phyloP scores from a whole-genome alignment of 495 filamentous ascomycete species.

The Aspergillus cavernicola region DNA sequence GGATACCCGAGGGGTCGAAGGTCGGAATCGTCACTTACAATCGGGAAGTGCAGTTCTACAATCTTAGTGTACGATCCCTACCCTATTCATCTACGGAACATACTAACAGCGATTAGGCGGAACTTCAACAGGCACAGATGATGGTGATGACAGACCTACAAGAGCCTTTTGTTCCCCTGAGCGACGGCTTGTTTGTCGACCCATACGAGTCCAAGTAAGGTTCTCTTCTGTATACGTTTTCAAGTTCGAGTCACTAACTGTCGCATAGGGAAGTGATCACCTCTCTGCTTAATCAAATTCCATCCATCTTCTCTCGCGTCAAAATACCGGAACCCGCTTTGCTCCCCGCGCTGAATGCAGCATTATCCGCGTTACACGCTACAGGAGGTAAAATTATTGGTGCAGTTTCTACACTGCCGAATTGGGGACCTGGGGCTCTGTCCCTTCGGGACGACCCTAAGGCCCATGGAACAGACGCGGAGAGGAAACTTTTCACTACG shows the following conservation, averaged over 20 bases:
- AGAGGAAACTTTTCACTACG: constrained; percentile 87
- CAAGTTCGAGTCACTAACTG: neutral
- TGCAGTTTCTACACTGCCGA: constrained; percentile 77
- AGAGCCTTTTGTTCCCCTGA: constrained; percentile 92
- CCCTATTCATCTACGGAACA: constrained; percentile 9
- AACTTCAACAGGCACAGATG: constrained; percentile 90
- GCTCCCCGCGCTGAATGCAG: constrained; percentile 77
- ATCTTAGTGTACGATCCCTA: constrained; percentile 60
- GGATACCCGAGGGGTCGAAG: constrained; percentile 74
- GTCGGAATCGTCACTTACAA: constrained; percentile 96
- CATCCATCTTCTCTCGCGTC: constrained; percentile 76
- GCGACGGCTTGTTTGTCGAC: constrained; percentile 91
- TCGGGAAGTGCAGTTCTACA: constrained; percentile 96
- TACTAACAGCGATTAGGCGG: constrained; percentile 48
- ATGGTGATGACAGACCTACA: constrained; percentile 98
- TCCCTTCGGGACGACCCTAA: constrained; percentile 85
- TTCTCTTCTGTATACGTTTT: neutral
- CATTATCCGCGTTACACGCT: constrained; percentile 70
- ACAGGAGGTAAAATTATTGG: constrained; percentile 94
- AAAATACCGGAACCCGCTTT: constrained; percentile 88
- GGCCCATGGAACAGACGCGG: constrained; percentile 78
- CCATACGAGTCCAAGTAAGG: constrained; percentile 82
- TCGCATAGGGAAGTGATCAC: constrained; percentile 66
- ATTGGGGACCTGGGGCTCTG: constrained; percentile 81
- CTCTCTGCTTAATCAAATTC: constrained; percentile 74